These are phyloP conservation scores for Omphalea diandra DNA, from an alignment of 441 rosid genomes.

Conservation along the genomic window DNA sequence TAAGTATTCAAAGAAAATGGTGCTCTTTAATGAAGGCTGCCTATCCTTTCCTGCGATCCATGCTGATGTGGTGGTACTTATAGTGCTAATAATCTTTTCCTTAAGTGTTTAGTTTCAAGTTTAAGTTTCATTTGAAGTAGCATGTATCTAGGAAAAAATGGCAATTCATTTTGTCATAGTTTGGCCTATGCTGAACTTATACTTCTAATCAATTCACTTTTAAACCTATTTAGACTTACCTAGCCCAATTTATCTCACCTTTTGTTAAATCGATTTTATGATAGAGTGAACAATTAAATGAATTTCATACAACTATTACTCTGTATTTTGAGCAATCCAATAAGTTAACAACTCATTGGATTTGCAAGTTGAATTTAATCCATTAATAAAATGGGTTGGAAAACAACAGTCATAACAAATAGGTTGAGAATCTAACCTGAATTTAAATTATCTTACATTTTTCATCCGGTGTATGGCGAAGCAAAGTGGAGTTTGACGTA, in stretches of 20 bases:
- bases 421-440: not conserved
- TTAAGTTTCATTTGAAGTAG: not conserved
- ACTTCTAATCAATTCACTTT: not conserved
- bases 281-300: conserved; percentile 3
- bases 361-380: not conserved
- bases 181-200: not conserved
- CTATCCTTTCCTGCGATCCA: conserved; percentile 86
- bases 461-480: not conserved
- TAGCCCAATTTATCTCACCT: not conserved
- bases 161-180: not conserved
- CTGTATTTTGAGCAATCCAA: not conserved
- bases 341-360: not conserved
- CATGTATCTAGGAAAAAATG: not conserved
- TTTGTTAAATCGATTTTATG: not conserved
- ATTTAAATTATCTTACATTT: not conserved
- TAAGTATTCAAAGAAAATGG: conserved; percentile 60
- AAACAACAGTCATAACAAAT: not conserved
- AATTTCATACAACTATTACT: not conserved
- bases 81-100: not conserved
- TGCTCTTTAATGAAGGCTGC: conserved; percentile 87
- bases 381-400: not conserved
- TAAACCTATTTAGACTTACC: not conserved
- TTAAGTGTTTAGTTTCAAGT: not conserved
- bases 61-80: conserved; percentile 74
- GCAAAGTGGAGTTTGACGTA: not conserved